Percentiles rank a stretch among this genome's conserved stretches.
These are phyloP conservation scores for Leishmania major DNA, from an alignment of 208 protist species.

Conservation along the genomic window DNA sequence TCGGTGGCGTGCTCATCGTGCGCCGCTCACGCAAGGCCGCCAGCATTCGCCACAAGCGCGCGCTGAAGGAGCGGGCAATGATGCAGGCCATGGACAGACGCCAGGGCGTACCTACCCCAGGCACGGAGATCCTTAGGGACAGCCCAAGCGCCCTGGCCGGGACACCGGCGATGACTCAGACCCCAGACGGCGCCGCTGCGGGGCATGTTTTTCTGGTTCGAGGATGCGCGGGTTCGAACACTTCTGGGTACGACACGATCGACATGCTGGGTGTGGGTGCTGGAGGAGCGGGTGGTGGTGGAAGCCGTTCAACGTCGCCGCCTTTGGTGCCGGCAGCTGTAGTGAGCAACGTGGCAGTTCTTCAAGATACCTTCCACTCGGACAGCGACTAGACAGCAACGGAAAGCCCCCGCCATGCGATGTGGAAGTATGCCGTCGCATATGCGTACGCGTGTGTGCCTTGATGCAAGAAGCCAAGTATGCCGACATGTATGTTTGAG, in stretches of 20 bases:
- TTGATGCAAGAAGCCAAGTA: not conserved
- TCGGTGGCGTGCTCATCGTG: conserved; percentile 35
- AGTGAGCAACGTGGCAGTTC: conserved; percentile 33
- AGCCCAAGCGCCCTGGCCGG: not conserved
- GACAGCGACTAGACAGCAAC: conserved; percentile 29
- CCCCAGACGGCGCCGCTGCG: not conserved
- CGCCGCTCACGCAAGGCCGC: conserved; percentile 33
- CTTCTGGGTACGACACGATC: not conserved
- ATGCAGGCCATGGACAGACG: conserved; percentile 13
- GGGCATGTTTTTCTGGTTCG: not conserved
- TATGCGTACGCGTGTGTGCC: not conserved
- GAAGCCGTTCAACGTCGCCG: not conserved
- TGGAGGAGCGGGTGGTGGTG: not conserved
- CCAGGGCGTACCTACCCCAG: not conserved
- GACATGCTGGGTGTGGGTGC: not conserved
- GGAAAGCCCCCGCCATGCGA: not conserved
- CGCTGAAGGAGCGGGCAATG: conserved; percentile 21
- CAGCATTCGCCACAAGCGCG: conserved; percentile 35
- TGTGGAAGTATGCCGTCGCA: not conserved
- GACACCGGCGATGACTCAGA: not conserved
- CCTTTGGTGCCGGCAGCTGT: conserved; percentile 19
- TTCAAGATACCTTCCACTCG: conserved; percentile 33
- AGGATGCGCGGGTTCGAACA: not conserved
- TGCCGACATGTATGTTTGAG: not conserved
- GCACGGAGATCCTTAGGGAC: not conserved